These are phyloP conservation scores for Plasmodium knowlesi DNA, from an alignment of 169 alveolate species.

Conservation along the genomic window DNA sequence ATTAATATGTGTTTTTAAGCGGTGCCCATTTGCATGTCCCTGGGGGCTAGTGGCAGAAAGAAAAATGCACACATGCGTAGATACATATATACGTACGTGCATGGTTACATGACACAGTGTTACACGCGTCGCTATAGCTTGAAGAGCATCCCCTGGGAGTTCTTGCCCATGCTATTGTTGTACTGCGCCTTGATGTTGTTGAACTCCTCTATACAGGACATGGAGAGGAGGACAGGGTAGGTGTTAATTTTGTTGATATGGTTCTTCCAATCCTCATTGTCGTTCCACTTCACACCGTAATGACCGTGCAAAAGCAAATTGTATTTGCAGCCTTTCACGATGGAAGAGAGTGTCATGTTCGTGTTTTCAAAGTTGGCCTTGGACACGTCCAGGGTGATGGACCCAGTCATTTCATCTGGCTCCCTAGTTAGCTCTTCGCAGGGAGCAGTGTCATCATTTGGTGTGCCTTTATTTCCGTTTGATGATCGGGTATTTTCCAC, in stretches of 20 bases:
- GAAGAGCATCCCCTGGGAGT: conserved; percentile 45
- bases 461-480: neutral
- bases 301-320: conserved; percentile 47
- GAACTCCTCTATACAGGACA: conserved; percentile 70
- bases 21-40: neutral
- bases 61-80: neutral
- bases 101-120: neutral
- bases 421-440: conserved; percentile 12
- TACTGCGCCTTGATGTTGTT: conserved; percentile 57
- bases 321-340: conserved; percentile 69
- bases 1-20: neutral
- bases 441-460: neutral
- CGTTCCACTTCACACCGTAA: conserved; percentile 66
- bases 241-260: conserved; percentile 57
- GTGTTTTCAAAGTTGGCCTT: conserved; percentile 35
- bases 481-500: neutral
- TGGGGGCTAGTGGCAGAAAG: neutral
- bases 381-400: conserved; percentile 5
- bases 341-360: conserved; percentile 32
- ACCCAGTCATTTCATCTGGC: neutral
- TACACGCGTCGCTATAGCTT: neutral
- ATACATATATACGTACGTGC: neutral
- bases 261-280: conserved; percentile 47
- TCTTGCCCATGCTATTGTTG: conserved; percentile 19
- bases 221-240: conserved; percentile 56